Evolutionary conservation across 768 basidiomycete genomes (phyloP).

Genomic region (Sistotremastrum suecicum): DNA sequence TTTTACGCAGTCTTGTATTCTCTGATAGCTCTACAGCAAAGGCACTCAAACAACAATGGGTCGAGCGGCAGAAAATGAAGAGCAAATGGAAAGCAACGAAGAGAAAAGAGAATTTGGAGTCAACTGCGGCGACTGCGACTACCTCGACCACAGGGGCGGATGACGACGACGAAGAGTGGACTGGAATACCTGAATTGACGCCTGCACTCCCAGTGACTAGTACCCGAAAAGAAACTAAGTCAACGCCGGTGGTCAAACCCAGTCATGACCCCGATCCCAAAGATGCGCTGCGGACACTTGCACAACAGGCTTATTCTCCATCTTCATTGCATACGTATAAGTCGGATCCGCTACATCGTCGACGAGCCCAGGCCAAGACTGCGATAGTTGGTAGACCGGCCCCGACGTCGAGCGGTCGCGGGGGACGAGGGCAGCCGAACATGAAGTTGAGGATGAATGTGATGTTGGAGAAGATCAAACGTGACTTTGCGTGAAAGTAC

Average conservation of each 20-base stretch:
- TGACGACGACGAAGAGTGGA: too few species aligned
- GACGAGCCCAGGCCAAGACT: conserved; percentile 11
- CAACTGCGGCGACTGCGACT: neutral
- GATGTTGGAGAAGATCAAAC: conserved; percentile 77
- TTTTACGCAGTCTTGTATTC: conserved; percentile 4
- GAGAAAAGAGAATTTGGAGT: conserved; percentile 27
- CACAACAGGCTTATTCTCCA: conserved; percentile 46
- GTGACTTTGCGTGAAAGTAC: conserved; percentile 26
- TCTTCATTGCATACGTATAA: conserved; percentile 45
- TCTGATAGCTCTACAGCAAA: conserved; percentile 35
- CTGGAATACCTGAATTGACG: too few species aligned
- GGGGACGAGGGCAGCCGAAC: conserved; percentile 36
- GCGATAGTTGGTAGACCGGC: neutral
- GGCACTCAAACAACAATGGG: conserved; percentile 69
- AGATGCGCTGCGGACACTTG: conserved; percentile 41
- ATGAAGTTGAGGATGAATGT: conserved; percentile 84
- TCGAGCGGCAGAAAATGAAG: conserved; percentile 63
- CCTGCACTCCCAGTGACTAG: too few species aligned
- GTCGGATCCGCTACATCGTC: conserved; percentile 25
- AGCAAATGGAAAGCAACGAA: conserved; percentile 67
- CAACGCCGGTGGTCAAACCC: too few species aligned
- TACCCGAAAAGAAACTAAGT: too few species aligned
- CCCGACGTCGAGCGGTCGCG: conserved; percentile 22
- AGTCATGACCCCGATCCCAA: too few species aligned
- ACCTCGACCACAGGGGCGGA: too few species aligned